Conservation (phyloP, 805 yeast species). For the Saturnispora besseyi region DNA sequence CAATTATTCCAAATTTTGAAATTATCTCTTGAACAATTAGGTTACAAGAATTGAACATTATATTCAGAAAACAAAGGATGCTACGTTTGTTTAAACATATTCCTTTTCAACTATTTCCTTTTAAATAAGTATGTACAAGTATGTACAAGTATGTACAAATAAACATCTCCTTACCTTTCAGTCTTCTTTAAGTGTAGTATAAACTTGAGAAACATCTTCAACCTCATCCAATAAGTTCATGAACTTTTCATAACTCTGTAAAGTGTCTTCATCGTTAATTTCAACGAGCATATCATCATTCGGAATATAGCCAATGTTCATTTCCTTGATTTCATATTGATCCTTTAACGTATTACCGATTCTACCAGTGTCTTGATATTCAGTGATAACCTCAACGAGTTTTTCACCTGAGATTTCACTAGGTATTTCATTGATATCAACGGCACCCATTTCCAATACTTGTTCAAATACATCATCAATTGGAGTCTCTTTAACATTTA, state of each 20-base stretch:
- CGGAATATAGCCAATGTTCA: slow-evolving; percentile 61
- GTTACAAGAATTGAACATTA: slow-evolving; percentile 16
- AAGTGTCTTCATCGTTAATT: slow-evolving; percentile 44
- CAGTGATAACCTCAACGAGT: slow-evolving; percentile 48
- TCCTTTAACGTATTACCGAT: slow-evolving; percentile 51
- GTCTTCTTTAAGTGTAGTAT: slow-evolving; percentile 50
- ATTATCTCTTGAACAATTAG: slow-evolving; percentile 33
- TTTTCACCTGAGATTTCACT: slow-evolving; percentile 14
- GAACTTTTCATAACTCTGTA: slow-evolving; percentile 47
- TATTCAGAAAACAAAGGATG: neutral
- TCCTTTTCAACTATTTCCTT: no score
- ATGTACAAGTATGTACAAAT: no score
- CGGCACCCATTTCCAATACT: slow-evolving; percentile 58
- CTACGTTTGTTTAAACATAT: neutral
- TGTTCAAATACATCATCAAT: slow-evolving; percentile 68
- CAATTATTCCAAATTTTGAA: slow-evolving; percentile 39
- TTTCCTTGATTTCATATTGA: slow-evolving; percentile 55
- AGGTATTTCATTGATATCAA: slow-evolving; percentile 43
- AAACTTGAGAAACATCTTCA: slow-evolving; percentile 78
- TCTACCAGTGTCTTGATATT: slow-evolving; percentile 50
- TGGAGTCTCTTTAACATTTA: slow-evolving; percentile 30
- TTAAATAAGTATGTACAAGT: no score
- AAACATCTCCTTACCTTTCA: neutral
- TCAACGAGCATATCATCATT: slow-evolving; percentile 50
- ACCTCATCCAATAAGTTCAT: slow-evolving; percentile 56